Percentiles rank a stretch among this genome's conserved stretches.
These are phyloP conservation scores for Seiridium unicorne DNA, from an alignment of 2,329 filamentous ascomycete species.

Conservation along the genomic window DNA sequence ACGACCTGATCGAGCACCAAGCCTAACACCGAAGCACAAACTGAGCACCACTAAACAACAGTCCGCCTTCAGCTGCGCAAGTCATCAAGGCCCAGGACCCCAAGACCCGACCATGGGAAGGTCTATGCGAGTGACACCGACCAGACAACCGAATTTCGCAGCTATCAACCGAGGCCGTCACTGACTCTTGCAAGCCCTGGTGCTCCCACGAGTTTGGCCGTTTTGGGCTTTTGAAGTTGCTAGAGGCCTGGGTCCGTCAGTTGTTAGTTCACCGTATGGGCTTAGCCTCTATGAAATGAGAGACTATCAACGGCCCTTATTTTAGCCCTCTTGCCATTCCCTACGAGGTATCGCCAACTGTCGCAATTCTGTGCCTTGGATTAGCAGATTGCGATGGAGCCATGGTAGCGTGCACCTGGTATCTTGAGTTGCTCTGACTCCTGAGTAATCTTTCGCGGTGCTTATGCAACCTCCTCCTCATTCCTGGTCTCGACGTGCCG, in stretches of 20 bases:
- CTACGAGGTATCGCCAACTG: not conserved
- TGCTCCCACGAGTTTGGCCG: not conserved
- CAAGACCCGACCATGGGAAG: not conserved
- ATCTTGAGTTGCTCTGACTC: too few species aligned
- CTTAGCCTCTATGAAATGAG: not conserved
- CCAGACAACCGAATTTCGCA: not conserved
- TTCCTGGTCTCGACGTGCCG: too few species aligned
- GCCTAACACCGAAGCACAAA: too few species aligned
- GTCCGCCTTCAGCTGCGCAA: too few species aligned
- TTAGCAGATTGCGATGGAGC: too few species aligned
- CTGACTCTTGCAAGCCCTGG: not conserved
- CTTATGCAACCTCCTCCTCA: too few species aligned
- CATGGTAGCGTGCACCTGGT: too few species aligned
- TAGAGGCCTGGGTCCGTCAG: not conserved
- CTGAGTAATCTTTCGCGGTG: too few species aligned
- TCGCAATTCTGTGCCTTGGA: too few species aligned
- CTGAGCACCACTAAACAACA: too few species aligned
- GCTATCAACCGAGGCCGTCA: not conserved
- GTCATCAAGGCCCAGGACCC: not conserved
- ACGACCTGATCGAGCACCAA: not conserved
- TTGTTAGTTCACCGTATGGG: not conserved
- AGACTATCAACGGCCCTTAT: not conserved
- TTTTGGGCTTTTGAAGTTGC: not conserved
- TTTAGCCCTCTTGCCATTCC: not conserved
- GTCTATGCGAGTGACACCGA: not conserved